phyloP scores from a whole-genome alignment of 1,284 basidiomycete species.

The Gomphus sp. region DNA sequence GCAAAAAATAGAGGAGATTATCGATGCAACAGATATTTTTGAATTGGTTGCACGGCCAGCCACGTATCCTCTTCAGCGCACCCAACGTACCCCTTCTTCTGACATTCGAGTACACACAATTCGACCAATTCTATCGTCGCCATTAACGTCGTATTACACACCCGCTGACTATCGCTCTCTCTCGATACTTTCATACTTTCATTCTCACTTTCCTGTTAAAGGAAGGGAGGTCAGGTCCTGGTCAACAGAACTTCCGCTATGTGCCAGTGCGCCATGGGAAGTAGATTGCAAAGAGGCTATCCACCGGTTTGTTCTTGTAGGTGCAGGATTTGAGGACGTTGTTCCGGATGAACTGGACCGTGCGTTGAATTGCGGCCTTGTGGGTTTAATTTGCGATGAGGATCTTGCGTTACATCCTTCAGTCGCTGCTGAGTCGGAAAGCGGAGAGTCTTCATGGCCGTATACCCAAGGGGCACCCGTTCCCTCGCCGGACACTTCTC shows the following conservation, averaged over 20 bases:
- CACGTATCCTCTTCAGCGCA: slow-evolving; percentile 23
- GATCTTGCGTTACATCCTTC: slow-evolving; percentile 19
- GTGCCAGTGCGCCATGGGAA: slow-evolving; percentile 59
- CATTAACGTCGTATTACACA: slow-evolving; percentile 42
- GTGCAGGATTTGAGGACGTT: slow-evolving; percentile 70
- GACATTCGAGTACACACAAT: slow-evolving; percentile 20
- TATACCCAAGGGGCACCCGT: slow-evolving; percentile 47
- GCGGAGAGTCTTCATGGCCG: slow-evolving; percentile 23
- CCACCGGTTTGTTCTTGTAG: slow-evolving; percentile 53
- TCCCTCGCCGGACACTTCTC: slow-evolving; percentile 49
- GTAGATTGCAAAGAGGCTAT: slow-evolving; percentile 47
- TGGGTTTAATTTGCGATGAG: slow-evolving; percentile 57
- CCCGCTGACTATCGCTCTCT: slow-evolving; percentile 70
- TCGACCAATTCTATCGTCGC: slow-evolving; percentile 19
- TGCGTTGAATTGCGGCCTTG: slow-evolving; percentile 76
- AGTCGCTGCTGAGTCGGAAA: neutral
- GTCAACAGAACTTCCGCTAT: slow-evolving; percentile 64
- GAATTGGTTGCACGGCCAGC: slow-evolving; percentile 28
- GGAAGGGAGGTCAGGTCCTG: slow-evolving; percentile 31
- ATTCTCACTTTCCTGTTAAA: slow-evolving; percentile 42
- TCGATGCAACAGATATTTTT: slow-evolving; percentile 61
- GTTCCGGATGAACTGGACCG: slow-evolving; percentile 51
- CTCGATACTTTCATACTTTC: slow-evolving; percentile 75
- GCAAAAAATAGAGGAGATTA: slow-evolving; percentile 54
- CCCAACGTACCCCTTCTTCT: slow-evolving; percentile 8